Evolutionary conservation across 495 filamentous ascomycete species (phyloP), one percentile per base, ranked within the genome.

Genomic region (Glarea lozoyensis): DNA sequence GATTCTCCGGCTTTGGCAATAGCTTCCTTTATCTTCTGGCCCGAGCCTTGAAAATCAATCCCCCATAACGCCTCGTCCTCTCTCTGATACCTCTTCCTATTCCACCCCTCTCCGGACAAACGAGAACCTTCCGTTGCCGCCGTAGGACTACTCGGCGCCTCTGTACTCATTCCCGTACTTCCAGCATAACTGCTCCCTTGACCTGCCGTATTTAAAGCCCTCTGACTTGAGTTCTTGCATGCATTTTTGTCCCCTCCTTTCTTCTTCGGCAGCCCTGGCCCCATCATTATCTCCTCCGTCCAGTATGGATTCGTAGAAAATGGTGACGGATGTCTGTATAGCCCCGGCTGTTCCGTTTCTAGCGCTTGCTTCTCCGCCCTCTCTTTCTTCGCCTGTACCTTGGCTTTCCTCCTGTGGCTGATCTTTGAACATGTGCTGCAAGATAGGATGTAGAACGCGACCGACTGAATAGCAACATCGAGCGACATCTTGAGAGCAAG

Each of bases 61-160:
- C 85, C 83, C 86, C 86, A 92, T 12, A 90, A 69, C 31, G 79
- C 76, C 58, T 94, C 87, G 50, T 94, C 87, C 53, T 88, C 83
- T 24, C 88, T 72, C 57, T 94, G 86, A 57, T 88, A 84, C 29
- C 81, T 75, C 62, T 75, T 78, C 23, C 68, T 66, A 50, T 87
- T 86, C 78, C 78, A 88, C 35, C 80, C 78, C 10, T 66, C 63
- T 16, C 49, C 49, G 19, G 52, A 49, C 32, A 49, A 37, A 45
- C 43, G 59, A 52, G 25, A 54, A 16, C 54, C 56, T 33, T 56
- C 58, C 4, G 45, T 53, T 9, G 44, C 60, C 29, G 57, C 52
- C 18, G 58, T 66, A 24, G 58, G 64, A 29, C 54, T 52, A 27
- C 58, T 60, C 12, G 49, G 37, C 11, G 27, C 15, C 9, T 45